Evolutionary conservation across 441 rosid genomes (phyloP).

Genomic region (Mallotus repandus): DNA sequence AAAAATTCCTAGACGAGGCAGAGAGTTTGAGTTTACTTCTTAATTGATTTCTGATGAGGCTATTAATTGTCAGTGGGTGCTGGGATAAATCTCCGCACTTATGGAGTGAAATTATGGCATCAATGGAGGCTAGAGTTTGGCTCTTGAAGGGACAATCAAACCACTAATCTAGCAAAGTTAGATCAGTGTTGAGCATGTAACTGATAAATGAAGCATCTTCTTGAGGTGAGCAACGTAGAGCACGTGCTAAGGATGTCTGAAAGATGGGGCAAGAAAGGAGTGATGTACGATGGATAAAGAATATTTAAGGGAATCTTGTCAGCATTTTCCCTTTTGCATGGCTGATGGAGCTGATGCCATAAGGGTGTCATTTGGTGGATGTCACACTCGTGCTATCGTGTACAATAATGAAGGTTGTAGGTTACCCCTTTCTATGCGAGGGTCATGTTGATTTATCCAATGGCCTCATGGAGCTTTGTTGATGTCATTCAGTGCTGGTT

Average conservation of each 20-base stretch:
- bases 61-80: neutral
- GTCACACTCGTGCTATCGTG: neutral
- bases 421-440: neutral
- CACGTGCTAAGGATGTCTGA: neutral
- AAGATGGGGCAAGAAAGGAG: neutral
- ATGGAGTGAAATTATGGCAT: neutral
- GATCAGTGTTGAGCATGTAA: neutral
- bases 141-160: neutral
- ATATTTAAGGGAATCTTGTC: neutral
- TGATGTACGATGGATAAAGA: neutral
- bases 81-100: neutral
- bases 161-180: neutral
- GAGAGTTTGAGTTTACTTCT: neutral
- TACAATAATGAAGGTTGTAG: neutral
- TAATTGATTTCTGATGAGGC: neutral
- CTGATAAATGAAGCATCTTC: neutral
- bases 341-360: neutral
- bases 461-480: neutral
- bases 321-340: neutral
- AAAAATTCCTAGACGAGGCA: neutral
- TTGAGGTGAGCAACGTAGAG: neutral
- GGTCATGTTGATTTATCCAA: neutral
- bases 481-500: neutral
- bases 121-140: neutral
- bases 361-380: neutral